Percentiles rank a stretch among this genome's conserved stretches.
These are phyloP conservation scores for Royoungia palumana DNA, from an alignment of 768 basidiomycete species.

Conservation along the genomic window DNA sequence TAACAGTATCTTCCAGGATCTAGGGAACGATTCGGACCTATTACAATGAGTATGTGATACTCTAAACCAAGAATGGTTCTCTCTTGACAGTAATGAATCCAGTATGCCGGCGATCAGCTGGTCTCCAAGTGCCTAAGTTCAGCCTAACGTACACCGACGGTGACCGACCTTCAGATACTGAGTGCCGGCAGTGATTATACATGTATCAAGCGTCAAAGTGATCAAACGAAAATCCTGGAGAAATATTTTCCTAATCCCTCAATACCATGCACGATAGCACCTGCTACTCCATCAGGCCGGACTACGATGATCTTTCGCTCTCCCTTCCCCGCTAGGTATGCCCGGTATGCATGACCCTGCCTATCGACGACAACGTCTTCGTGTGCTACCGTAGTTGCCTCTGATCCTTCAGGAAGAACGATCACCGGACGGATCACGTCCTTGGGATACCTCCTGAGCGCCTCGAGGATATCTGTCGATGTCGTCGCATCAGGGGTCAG, in stretches of 20 bases:
- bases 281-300: conserved; percentile 45
- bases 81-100: too few species aligned
- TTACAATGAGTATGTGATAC: too few species aligned
- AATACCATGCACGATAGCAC: conserved; percentile 24
- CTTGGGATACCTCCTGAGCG: conserved; percentile 4
- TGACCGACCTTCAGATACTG: too few species aligned
- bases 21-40: too few species aligned
- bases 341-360: conserved; percentile 37
- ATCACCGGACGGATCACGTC: conserved; percentile 7
- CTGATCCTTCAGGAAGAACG: conserved; percentile 11
- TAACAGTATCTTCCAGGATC: too few species aligned
- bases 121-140: too few species aligned
- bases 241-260: conserved; percentile 19
- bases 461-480: conserved; percentile 7
- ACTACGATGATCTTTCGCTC: conserved; percentile 34
- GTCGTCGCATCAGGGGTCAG: conserved; percentile 13
- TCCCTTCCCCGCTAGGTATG: conserved; percentile 33
- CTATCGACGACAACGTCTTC: conserved; percentile 36
- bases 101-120: too few species aligned
- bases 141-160: too few species aligned
- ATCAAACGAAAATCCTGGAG: conserved; percentile 9
- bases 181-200: too few species aligned
- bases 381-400: conserved; percentile 4
- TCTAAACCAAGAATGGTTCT: too few species aligned
- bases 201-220: too few species aligned